These are phyloP conservation scores for Pleurotus sapidus DNA, from an alignment of 768 basidiomycete genomes.

Conservation along the genomic window DNA sequence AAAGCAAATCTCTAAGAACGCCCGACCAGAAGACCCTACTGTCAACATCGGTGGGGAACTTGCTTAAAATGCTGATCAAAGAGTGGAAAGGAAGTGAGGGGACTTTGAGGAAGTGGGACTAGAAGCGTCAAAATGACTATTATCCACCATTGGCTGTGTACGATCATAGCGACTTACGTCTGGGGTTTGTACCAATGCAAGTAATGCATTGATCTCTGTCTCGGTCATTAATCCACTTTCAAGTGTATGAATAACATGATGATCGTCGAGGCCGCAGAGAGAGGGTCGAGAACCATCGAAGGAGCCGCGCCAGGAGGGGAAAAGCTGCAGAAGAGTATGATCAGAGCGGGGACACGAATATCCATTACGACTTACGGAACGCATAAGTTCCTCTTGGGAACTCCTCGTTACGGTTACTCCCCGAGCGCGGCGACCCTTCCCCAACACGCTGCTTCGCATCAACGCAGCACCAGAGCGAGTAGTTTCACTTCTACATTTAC, in stretches of 20 bases:
- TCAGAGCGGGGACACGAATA: not conserved
- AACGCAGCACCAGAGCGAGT: constrained; percentile 28
- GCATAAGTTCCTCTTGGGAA: constrained; percentile 80
- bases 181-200: constrained; percentile 72
- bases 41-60: constrained; percentile 76
- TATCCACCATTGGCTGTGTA: not conserved
- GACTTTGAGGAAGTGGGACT: constrained; percentile 88
- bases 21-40: constrained; percentile 75
- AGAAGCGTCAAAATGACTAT: constrained; percentile 13
- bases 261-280: constrained; percentile 58
- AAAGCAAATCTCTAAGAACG: constrained; percentile 59
- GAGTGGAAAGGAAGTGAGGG: constrained; percentile 79
- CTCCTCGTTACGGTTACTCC: constrained; percentile 84
- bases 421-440: constrained; percentile 73
- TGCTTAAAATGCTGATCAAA: constrained; percentile 70
- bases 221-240: constrained; percentile 67
- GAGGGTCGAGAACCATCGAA: constrained; percentile 72
- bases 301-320: constrained; percentile 76
- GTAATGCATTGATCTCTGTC: constrained; percentile 59
- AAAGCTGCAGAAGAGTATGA: constrained; percentile 42
- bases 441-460: constrained; percentile 64
- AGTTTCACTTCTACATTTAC: constrained; percentile 18
- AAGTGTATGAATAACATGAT: constrained; percentile 55
- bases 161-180: constrained; percentile 48
- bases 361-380: constrained; percentile 47